Base-by-base conservation (phyloP, 345 rosid species). In the Rhizophora mangle region DNA sequence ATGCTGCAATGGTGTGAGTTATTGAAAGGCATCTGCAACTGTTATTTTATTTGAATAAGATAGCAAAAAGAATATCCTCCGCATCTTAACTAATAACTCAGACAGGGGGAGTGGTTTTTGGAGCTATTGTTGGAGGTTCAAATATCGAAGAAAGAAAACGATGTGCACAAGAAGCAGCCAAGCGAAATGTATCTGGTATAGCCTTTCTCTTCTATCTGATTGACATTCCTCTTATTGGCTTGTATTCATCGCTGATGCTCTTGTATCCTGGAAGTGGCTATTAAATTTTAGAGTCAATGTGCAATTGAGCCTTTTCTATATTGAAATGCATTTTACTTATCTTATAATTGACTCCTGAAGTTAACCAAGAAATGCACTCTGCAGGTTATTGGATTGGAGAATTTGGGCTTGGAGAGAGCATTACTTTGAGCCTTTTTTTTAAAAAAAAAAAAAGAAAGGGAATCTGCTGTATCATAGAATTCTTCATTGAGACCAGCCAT, bases 321-420 rank as follows among this genome's bases (percentile, higher is more conserved):
- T 3, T 43, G 49, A 47, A 37, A 67, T 55, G 34, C 36, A 2
- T 24, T 43, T 32, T 54, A 43, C 32, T 52, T 30, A 6, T 68
- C 11, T 29, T 55, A 22, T 31, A 30, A 30, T 59, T 3, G 19
- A 54, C 34, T 20, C 58, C 46, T 51, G 54, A 67, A 66, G 62
- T n/a, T 79, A 60, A 61, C 54, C 49, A 36, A 7, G 34, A 68
- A 49, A 37, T 64, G 18, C 30, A 29, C 68, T 37, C 43, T 82
- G 62, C 82, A 89, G 96, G 96, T 62, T 89, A 82, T 72, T 89
- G 88, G 89, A 75, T 89, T 69, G 93, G 92, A 78, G 96, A 93
- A 22, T 88, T 89, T 82, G 96, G 96, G 49, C 82, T 89, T 64
- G 96, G 91, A 69, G 96, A 89, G 73, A 82, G 88, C 85, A 86